Conservation (phyloP, 371 early-diverging fungal species). For the Quaeritorhiza haematococci region DNA sequence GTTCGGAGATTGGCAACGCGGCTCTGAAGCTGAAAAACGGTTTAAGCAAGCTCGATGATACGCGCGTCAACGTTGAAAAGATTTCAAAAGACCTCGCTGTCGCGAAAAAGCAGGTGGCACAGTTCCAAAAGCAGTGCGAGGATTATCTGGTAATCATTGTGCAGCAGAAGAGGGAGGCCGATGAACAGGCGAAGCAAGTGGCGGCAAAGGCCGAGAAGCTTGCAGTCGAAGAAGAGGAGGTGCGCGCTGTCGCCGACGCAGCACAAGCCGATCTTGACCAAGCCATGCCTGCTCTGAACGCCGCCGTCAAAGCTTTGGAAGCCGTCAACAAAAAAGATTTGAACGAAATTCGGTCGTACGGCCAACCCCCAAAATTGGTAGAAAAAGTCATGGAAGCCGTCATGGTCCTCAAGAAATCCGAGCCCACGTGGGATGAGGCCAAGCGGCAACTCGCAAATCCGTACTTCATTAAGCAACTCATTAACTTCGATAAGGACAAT, state of each 20-base stretch:
- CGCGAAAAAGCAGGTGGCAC: constrained; percentile 47
- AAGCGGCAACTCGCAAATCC: constrained; percentile 57
- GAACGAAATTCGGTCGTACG: constrained; percentile 32
- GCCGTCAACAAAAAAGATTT: constrained; percentile 56
- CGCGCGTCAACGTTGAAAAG: constrained; percentile 41
- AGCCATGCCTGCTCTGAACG: constrained; percentile 49
- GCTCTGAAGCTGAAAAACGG: constrained; percentile 46
- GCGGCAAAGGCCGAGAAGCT: constrained; percentile 49
- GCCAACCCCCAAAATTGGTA: constrained; percentile 33
- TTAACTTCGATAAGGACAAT: constrained; percentile 55
- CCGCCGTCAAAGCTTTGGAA: constrained; percentile 53
- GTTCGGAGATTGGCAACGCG: constrained; percentile 39
- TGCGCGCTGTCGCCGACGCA: constrained; percentile 47
- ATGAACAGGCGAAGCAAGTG: constrained; percentile 54
- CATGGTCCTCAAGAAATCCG: constrained; percentile 53
- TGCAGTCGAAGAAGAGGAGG: constrained; percentile 52
- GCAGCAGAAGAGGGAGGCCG: constrained; percentile 56
- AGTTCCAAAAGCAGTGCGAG: constrained; percentile 54
- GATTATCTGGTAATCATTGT: constrained; percentile 57
- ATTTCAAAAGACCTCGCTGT: constrained; percentile 50
- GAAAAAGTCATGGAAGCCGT: constrained; percentile 61
- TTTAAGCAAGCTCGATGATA: constrained; percentile 52
- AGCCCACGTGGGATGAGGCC: constrained; percentile 61
- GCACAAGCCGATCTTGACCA: constrained; percentile 55
- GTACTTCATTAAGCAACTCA: constrained; percentile 54